Evolutionary conservation across 2,329 filamentous ascomycete genomes (phyloP).

Genomic region (Talaromyces sp.): DNA sequence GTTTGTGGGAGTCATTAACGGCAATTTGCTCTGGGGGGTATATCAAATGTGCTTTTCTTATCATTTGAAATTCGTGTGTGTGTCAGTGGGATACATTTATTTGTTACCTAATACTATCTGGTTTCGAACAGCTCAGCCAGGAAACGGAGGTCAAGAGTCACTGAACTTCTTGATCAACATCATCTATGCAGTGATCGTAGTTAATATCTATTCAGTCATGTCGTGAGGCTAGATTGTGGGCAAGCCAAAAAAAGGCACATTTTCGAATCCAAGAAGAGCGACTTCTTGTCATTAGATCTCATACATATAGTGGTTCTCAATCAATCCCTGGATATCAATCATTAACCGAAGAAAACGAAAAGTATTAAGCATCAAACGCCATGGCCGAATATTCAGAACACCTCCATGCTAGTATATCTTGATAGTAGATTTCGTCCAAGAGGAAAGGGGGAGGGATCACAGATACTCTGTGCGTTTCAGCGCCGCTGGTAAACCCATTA

Average conservation of each 20-base stretch:
- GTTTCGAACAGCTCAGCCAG: background rate
- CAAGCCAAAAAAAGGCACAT: background rate
- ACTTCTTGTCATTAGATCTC: background rate
- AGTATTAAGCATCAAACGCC: background rate
- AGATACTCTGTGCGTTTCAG: constrained; percentile 29
- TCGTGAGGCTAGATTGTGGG: background rate
- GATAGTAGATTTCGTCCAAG: background rate
- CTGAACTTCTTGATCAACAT: background rate
- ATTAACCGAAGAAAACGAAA: background rate
- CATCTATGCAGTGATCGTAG: background rate
- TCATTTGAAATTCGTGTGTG: background rate
- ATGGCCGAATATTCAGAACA: background rate
- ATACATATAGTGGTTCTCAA: background rate
- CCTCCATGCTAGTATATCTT: background rate
- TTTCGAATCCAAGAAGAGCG: background rate
- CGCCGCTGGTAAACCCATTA: constrained; percentile 36
- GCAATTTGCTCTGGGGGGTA: background rate
- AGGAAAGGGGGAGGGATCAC: background rate
- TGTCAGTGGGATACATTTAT: background rate
- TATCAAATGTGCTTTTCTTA: background rate
- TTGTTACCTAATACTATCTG: background rate
- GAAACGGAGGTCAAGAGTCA: background rate
- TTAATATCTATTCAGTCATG: background rate
- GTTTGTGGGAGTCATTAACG: constrained; percentile 11
- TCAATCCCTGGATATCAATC: background rate